These are phyloP conservation scores for Talaromyces sp. DNA, from an alignment of 2,329 filamentous ascomycete species.

Conservation along the genomic window DNA sequence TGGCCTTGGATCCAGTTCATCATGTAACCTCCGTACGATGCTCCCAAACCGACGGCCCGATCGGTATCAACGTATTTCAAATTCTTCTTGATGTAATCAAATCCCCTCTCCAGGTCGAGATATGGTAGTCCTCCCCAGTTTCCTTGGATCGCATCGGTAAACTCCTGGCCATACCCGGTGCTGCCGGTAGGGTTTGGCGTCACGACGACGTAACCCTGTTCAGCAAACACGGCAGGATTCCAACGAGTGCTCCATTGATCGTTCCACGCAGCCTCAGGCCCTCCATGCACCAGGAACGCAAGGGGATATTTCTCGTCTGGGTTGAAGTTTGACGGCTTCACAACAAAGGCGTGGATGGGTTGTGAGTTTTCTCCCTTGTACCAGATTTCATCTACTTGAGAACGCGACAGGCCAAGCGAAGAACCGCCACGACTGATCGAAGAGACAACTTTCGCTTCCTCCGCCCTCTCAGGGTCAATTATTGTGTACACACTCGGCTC, in stretches of 20 bases:
- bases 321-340: conserved; percentile 45
- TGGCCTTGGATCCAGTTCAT: conserved; percentile 57
- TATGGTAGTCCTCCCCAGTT: conserved; percentile 54
- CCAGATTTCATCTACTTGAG: conserved; percentile 44
- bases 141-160: conserved; percentile 49
- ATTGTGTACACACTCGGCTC: conserved; percentile 43
- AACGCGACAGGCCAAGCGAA: conserved; percentile 36
- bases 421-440: conserved; percentile 33
- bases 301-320: conserved; percentile 48
- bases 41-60: conserved; percentile 51
- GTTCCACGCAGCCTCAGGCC: conserved; percentile 49
- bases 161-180: conserved; percentile 52
- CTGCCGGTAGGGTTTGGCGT: conserved; percentile 57
- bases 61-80: conserved; percentile 50
- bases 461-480: conserved; percentile 30
- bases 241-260: conserved; percentile 53
- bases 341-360: conserved; percentile 43
- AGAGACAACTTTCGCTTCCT: conserved; percentile 30
- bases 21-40: conserved; percentile 58
- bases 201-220: conserved; percentile 59
- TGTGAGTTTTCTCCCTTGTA: conserved; percentile 42
- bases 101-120: conserved; percentile 52
- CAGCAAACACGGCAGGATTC: conserved; percentile 55
- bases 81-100: conserved; percentile 48
- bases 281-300: conserved; percentile 52